Base-by-base conservation (phyloP, 2,329 filamentous ascomycete species). In the Fusarium transvaalense region DNA sequence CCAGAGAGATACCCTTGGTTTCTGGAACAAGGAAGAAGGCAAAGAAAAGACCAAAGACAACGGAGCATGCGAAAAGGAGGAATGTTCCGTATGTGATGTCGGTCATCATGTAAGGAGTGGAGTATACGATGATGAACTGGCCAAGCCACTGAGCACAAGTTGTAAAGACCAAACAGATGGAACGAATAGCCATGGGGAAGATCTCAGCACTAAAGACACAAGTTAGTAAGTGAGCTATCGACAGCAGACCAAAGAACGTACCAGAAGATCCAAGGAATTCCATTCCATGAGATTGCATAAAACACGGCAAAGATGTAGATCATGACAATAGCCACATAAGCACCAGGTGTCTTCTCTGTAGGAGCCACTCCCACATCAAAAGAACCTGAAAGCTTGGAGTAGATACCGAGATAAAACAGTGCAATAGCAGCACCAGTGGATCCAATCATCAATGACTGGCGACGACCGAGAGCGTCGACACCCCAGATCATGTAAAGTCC, bases 21-120 rank as follows among this genome's bases (percentile, higher is more conserved):
- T 56, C 54, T 3, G 54, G 54, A 10, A 56, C 21, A 9, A 56
- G 54, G 13, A 56, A 56, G 29, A 51, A 56, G 10, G 46, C 54
- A 27, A 56, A 56, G 54, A 19, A 27, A 10, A 56, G n/a, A 2
- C 54, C 54, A 21, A 56, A 39, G 6, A 56, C 54, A 8, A 56
- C 46, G 7, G 46, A 56, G 10, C 45, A 50, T 29, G 54, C 54
- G 17, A 51, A 56, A 2, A 56, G 35, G 15, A 56, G 35, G 6
- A 51, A 56, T 13, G 54, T 56, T 10, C 54, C 54, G 6, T 39
- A 56, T 15, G 23, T 56, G 10, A 56, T 56, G 3, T 56, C 14
- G 2, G 35, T n/a, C 54, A 56, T 56, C 54, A 56, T 56, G 14
- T 56, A 56, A n/a, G 54, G 54, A 15, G 54, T 56, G 4, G 54